phyloP scores from a whole-genome alignment of 106 monocot genomes.

The Apostasia ramifera region DNA sequence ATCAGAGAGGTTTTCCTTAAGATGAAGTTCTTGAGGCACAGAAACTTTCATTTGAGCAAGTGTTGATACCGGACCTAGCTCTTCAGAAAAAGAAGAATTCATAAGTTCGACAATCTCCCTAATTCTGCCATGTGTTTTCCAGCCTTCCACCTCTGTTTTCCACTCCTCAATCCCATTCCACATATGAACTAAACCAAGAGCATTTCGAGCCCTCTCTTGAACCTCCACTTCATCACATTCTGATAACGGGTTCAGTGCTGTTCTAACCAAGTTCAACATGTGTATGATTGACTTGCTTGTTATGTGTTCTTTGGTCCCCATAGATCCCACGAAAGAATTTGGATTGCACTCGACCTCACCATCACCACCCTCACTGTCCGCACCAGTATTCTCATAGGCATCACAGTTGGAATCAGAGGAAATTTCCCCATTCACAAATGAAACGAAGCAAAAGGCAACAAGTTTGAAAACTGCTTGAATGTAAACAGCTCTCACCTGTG shows the following conservation, averaged over 20 bases:
- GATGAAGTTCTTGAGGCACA: conserved; percentile 58
- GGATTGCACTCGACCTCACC: neutral
- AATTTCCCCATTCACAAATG: conserved; percentile 29
- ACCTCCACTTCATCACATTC: conserved; percentile 72
- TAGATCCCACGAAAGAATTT: neutral
- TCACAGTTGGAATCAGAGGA: neutral
- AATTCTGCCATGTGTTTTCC: conserved; percentile 15
- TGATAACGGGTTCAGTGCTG: conserved; percentile 40
- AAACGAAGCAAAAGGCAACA: conserved; percentile 44
- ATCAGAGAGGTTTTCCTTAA: conserved; percentile 69
- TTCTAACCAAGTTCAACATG: conserved; percentile 54
- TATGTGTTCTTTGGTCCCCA: conserved; percentile 19
- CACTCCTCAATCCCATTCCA: conserved; percentile 29
- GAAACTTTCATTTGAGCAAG: conserved; percentile 48
- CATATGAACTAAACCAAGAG: conserved; percentile 52
- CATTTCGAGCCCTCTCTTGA: conserved; percentile 67
- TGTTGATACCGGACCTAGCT: conserved; percentile 59
- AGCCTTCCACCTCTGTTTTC: conserved; percentile 12
- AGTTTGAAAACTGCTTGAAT: conserved; percentile 84
- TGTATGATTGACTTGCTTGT: conserved; percentile 27
- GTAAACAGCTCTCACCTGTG: conserved; percentile 74
- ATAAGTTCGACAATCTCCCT: conserved; percentile 29
- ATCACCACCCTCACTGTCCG: conserved; percentile 14
- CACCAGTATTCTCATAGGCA: conserved; percentile 12
- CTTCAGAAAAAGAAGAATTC: conserved; percentile 45